Base-by-base conservation (phyloP, 768 basidiomycete genomes). In the Stropharia rugosoannulata region DNA sequence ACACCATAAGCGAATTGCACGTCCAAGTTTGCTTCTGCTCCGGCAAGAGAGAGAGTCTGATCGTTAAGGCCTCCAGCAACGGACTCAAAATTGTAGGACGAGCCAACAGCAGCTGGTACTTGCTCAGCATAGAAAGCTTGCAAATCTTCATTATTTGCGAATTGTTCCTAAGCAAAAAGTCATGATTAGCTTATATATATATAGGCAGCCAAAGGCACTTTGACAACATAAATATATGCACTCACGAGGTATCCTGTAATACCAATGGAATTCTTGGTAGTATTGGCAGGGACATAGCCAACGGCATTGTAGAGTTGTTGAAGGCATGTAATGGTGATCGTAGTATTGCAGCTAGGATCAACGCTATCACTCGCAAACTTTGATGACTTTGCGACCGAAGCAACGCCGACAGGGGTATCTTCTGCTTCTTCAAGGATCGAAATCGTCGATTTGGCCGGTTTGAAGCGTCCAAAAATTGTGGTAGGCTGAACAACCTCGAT, bases 401-500 rank as follows among this genome's bases (percentile, higher is more conserved):
- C 49, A 9, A 41, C 49, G 3, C 69, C 37, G 59, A 61, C 10
- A 22, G 22, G 22, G 4, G 22, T 22, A 4, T 29, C 70, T 55
- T 69, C 63, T 16, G 63, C 38, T 56, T 57, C 45, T 32, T 55
- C 54, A 7, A 55, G 64, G 46, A 67, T 58, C 11, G 67, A 60
- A n/a, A 71, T 59, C 0, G 73, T 81, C 4, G 76, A 75, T 56
- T 62, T 74, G 19, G 58, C 41, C 25, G 44, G 46, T 50, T 66
- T 66, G 60, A 60, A 57, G 19, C 61, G 48, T 15, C 61, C 63
- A 62, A 90, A 90, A 66, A 82, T 78, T 1, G 86, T 90, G 2
- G 89, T 89, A 0, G 89, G 89, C 59, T 89, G 86, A 18, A 90
- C 72, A 36, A 89, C 68, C 37, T 89, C 86, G 55, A 90, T 66